Evolutionary conservation across 2,329 filamentous ascomycete species (phyloP).

Genomic region (Alternaria triticina): DNA sequence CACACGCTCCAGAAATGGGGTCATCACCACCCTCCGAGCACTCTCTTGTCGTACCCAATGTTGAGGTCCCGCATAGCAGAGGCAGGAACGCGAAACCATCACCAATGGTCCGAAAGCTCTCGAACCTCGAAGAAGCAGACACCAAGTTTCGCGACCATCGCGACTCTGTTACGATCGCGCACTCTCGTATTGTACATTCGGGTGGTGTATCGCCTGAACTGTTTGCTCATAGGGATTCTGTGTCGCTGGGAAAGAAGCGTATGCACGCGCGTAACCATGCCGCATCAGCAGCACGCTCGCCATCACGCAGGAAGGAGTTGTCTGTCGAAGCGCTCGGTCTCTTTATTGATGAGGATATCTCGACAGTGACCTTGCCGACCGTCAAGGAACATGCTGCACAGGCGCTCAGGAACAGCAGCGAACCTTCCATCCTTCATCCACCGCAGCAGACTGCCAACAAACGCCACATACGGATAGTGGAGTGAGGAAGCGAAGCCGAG

Average conservation of each 20-base stretch:
- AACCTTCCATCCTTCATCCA: slow-evolving; percentile 11
- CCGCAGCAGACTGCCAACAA: not conserved
- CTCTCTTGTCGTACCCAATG: slow-evolving; percentile 12
- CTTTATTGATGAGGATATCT: not conserved
- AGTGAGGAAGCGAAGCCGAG: slow-evolving; percentile 7
- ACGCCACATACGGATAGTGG: slow-evolving; percentile 26
- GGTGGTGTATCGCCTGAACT: slow-evolving; percentile 26
- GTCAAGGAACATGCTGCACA: slow-evolving; percentile 17
- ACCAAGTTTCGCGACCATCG: slow-evolving; percentile 39
- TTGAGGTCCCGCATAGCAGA: slow-evolving; percentile 5
- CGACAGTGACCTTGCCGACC: not conserved
- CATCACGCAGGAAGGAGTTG: not conserved
- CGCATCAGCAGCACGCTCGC: not conserved
- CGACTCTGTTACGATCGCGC: slow-evolving; percentile 41
- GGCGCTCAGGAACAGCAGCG: slow-evolving; percentile 12
- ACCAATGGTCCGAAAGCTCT: slow-evolving; percentile 23
- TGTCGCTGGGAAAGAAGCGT: slow-evolving; percentile 33
- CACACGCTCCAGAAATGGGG: not conserved
- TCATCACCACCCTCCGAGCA: not conserved
- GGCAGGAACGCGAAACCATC: slow-evolving; percentile 3
- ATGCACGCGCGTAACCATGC: slow-evolving; percentile 33
- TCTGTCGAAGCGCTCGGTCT: not conserved
- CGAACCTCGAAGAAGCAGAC: slow-evolving; percentile 38
- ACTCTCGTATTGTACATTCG: slow-evolving; percentile 29
- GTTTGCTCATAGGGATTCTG: slow-evolving; percentile 29